A percentile compares a stretch with the other conserved stretches of the same genome.
Conservation (phyloP, 139 green algal genomes). For the Coccomyxa sp. region DNA sequence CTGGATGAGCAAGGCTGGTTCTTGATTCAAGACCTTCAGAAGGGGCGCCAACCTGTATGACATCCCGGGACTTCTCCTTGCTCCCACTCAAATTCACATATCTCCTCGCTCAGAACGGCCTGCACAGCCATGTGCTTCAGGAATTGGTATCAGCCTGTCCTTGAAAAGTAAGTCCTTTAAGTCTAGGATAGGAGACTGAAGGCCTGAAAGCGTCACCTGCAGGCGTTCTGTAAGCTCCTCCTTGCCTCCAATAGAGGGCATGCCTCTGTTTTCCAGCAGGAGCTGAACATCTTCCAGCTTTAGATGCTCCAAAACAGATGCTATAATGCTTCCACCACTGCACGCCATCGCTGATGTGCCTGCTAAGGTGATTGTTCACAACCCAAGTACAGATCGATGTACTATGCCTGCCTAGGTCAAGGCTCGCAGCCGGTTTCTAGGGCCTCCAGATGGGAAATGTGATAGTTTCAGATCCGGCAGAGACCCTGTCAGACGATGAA, state of each 20-base stretch:
- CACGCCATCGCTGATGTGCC: no score
- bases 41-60: slow-evolving; percentile 3
- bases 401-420: no score
- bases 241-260: slow-evolving; percentile 26
- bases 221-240: slow-evolving; percentile 22
- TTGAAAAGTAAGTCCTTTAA: no score
- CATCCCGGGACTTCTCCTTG: slow-evolving; percentile 10
- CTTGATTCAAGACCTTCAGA: background rate
- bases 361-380: no score
- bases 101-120: slow-evolving; percentile 20
- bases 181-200: background rate
- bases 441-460: no score
- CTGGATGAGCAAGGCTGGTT: no score
- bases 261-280: slow-evolving; percentile 24
- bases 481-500: no score
- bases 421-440: no score
- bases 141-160: background rate
- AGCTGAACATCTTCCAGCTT: slow-evolving; percentile 30
- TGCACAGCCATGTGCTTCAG: slow-evolving; percentile 1
- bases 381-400: no score
- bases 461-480: no score
- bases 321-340: slow-evolving; percentile 25
- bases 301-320: slow-evolving; percentile 26
- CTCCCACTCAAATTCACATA: slow-evolving; percentile 39
- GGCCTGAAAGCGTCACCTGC: background rate